Evolutionary conservation across 148 eudicot species (phyloP), one percentile per base, ranked within the genome.

Genomic region (Fagopyrum tataricum): DNA sequence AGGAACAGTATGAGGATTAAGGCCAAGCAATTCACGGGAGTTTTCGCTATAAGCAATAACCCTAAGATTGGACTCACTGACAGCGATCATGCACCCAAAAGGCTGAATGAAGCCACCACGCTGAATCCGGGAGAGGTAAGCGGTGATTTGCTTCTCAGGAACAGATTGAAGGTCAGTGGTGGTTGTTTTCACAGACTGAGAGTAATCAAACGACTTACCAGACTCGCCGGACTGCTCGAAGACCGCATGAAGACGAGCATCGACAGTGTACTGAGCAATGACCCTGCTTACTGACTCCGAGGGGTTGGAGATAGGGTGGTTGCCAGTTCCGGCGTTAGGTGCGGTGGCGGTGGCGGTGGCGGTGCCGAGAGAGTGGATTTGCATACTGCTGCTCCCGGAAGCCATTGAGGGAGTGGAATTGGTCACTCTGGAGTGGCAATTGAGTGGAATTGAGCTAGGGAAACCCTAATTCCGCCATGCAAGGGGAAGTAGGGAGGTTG

Each of bases 61-160:
- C 53, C 79, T 76, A 72, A 74, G 90, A 80, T 44, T 78, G n/a
- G 84, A 72, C 20, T 87, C 96, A 66, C 87, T 87, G 5, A 90
- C 85, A 8, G 91, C 89, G 56, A 95, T 81, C 87, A 85, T 85
- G 76, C 96, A 90, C 21, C 98, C 98, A 76, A 88, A 90, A 6
- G 98, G 98, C 77, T 95, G 98, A 66, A 91, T 86, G 37, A 52
- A 80, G 0, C 97, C 98, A 18, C 98, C 98, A 24, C 97, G 80
- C 76, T 95, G 98, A 47, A 95, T 91, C 72, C 78, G 88, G 0
- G 93, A 88, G 58, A 95, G 81, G 52, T 95, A 95, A 10, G 93
- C 89, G 15, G 93, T 84, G 42, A 95, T 90, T 73, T 95, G 89
- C 42, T 84, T 85, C 55, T 89, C 97, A 3, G 93, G 90, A 2